These are phyloP conservation scores for Aspergillus cavernicola DNA, from an alignment of 495 filamentous ascomycete species.

Conservation along the genomic window DNA sequence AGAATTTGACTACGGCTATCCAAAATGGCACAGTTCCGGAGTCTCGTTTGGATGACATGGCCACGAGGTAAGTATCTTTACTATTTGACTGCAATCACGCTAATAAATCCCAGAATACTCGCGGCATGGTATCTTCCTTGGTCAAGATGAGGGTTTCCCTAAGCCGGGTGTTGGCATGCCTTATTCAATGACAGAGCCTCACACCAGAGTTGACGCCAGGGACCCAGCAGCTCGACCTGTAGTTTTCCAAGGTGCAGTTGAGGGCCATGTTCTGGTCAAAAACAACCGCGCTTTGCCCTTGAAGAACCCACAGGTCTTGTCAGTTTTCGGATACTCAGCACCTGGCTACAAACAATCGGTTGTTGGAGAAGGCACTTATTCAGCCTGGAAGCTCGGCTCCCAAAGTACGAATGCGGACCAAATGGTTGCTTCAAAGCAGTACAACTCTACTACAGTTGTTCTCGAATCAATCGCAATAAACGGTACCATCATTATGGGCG, in stretches of 20 bases:
- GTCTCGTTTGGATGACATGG: constrained; percentile 55
- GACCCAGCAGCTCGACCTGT: constrained; percentile 46
- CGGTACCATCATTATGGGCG: constrained; percentile 60
- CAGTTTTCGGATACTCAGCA: constrained; percentile 69
- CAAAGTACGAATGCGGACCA: too few relatives aligned
- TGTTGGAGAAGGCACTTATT: too few relatives aligned
- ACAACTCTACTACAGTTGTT: too few relatives aligned
- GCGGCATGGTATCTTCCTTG: neutral
- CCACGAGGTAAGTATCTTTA: constrained; percentile 45
- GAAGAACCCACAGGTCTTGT: constrained; percentile 49
- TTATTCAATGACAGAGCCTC: constrained; percentile 61
- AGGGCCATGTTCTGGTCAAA: constrained; percentile 69
- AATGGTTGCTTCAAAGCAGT: too few relatives aligned
- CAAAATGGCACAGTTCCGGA: constrained; percentile 43
- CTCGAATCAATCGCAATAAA: constrained; percentile 11
- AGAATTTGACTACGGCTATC: constrained; percentile 49
- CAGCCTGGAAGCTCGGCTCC: constrained; percentile 62
- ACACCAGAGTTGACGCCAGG: constrained; percentile 54
- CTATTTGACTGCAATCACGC: neutral
- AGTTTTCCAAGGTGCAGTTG: constrained; percentile 54
- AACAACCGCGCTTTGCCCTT: constrained; percentile 67
- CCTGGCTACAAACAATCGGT: too few relatives aligned
- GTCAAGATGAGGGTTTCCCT: constrained; percentile 9
- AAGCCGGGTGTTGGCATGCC: constrained; percentile 55
- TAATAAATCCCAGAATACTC: too few relatives aligned